Percentiles rank a stretch among this genome's conserved stretches.
phyloP scores from a whole-genome alignment of 2,329 filamentous ascomycete genomes.

The Colletotrichum sp. region DNA sequence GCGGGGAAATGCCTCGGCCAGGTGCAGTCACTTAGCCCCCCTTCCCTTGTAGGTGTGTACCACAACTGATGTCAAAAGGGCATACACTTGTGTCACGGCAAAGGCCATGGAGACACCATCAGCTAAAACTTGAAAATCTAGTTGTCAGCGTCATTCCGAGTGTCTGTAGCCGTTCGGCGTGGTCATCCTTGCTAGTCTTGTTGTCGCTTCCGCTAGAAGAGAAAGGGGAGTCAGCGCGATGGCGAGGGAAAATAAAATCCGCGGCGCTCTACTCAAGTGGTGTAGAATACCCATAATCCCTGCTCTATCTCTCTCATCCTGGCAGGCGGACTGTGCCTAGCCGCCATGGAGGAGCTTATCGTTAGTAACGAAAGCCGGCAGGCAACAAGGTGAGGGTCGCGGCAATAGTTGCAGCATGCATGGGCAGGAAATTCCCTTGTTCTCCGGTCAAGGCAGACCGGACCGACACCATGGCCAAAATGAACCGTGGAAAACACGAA shows the following conservation, averaged over 20 bases:
- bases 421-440: neutral
- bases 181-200: neutral
- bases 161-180: neutral
- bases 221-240: neutral
- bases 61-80: neutral
- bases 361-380: neutral
- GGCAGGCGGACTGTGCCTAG: neutral
- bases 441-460: neutral
- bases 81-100: neutral
- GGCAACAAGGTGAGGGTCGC: neutral
- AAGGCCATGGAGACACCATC: neutral
- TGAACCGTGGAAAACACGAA: neutral
- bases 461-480: neutral
- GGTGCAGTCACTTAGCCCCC: neutral
- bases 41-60: neutral
- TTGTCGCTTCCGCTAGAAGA: neutral
- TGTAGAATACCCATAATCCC: neutral
- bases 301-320: neutral
- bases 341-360: neutral
- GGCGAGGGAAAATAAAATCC: neutral
- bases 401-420: neutral
- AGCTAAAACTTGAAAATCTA: neutral
- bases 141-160: neutral
- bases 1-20: neutral
- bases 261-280: neutral